Evolutionary conservation across 805 yeast species (phyloP).

Genomic region (Candida cerambycidarum): DNA sequence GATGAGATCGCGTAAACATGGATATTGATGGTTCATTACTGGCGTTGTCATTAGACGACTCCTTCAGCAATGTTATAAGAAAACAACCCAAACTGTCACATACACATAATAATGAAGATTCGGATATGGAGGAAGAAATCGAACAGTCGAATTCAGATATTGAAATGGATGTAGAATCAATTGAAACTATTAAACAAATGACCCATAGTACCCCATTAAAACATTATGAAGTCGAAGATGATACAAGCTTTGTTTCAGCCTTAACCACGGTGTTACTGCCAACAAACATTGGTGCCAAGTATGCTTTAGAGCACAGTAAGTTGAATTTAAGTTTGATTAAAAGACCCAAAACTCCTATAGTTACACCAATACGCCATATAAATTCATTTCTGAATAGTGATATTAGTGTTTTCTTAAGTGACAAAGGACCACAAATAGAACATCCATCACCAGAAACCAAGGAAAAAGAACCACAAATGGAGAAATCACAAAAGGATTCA

Average conservation of each 20-base stretch:
- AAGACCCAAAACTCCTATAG: conserved; percentile 15
- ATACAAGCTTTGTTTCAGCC: conserved; percentile 20
- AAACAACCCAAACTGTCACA: not conserved
- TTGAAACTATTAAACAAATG: conserved; percentile 7
- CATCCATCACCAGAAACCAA: not conserved
- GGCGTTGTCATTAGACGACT: conserved; percentile 14
- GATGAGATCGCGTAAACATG: conserved; percentile 11
- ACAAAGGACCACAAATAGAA: no score
- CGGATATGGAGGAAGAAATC: conserved; percentile 12
- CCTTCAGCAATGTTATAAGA: not conserved
- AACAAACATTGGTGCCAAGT: conserved; percentile 41
- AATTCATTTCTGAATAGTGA: conserved; percentile 18
- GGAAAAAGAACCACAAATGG: not conserved
- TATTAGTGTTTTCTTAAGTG: conserved; percentile 9
- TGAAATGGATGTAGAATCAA: conserved; percentile 6
- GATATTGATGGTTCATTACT: conserved; percentile 14
- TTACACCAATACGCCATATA: conserved; percentile 15
- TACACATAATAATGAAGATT: not conserved
- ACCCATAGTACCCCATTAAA: conserved; percentile 7
- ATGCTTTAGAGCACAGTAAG: conserved; percentile 26
- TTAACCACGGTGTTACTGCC: conserved; percentile 27
- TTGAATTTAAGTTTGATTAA: conserved; percentile 2
- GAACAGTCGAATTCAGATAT: conserved; percentile 3
- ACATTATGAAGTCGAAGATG: conserved; percentile 12
- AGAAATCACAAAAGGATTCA: not conserved